Evolutionary conservation across 768 basidiomycete genomes (phyloP).

Genomic region (Tylopilus felleus): DNA sequence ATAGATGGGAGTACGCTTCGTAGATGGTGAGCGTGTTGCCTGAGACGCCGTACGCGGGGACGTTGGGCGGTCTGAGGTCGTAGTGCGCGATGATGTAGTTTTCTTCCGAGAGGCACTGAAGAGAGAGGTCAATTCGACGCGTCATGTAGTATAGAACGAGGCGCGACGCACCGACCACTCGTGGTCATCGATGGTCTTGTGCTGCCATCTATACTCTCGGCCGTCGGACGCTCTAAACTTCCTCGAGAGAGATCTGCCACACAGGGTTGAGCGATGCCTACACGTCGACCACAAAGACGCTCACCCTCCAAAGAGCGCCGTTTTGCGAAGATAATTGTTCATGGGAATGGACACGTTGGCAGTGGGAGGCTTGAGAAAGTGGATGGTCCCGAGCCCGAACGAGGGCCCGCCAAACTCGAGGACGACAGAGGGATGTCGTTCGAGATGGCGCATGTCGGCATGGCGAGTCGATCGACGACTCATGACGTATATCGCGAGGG

Average conservation of each 20-base stretch:
- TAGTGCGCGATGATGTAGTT: conserved; percentile 63
- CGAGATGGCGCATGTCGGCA: conserved; percentile 51
- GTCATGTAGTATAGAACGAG: not conserved
- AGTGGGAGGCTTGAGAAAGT: conserved; percentile 43
- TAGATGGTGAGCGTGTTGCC: conserved; percentile 62
- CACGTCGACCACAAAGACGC: conserved; percentile 20
- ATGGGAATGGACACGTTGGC: conserved; percentile 51
- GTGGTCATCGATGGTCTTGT: conserved; percentile 51
- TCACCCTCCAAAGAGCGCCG: conserved; percentile 64
- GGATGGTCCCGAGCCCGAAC: conserved; percentile 57
- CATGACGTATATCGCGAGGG: conserved; percentile 62
- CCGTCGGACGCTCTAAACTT: conserved; percentile 71
- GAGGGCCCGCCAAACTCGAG: conserved; percentile 56
- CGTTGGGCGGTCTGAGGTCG: conserved; percentile 52
- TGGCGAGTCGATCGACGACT: conserved; percentile 59
- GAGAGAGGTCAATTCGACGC: not conserved
- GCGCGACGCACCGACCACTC: conserved; percentile 70
- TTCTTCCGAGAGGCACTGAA: conserved; percentile 53
- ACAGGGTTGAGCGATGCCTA: not conserved
- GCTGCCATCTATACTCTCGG: conserved; percentile 66
- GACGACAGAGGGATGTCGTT: conserved; percentile 49
- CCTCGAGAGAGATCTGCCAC: conserved; percentile 56
- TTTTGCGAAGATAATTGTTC: conserved; percentile 61
- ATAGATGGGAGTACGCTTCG: conserved; percentile 50
- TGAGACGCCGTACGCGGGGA: conserved; percentile 56